These are phyloP conservation scores for Naematelia aurantialba DNA, from an alignment of 768 basidiomycete genomes.

Conservation along the genomic window DNA sequence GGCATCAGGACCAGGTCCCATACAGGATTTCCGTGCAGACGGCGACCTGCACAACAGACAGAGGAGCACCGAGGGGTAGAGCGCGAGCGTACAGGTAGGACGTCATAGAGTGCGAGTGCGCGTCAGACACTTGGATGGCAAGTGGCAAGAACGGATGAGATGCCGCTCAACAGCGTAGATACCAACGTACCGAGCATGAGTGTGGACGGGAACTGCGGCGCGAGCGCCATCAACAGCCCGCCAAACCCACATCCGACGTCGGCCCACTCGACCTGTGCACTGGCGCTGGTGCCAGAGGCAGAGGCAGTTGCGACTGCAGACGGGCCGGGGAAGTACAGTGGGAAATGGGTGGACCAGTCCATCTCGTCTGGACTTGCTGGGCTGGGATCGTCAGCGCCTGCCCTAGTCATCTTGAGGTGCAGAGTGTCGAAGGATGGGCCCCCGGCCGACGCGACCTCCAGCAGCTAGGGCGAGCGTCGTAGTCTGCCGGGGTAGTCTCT, in stretches of 20 bases:
- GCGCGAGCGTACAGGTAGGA: too few species aligned
- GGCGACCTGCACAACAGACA: too few species aligned
- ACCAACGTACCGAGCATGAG: conserved; percentile 77
- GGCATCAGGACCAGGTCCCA: background rate
- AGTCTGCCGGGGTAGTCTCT: too few species aligned
- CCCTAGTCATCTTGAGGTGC: background rate
- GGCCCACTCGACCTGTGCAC: conserved; percentile 77
- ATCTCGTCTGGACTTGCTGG: conserved; percentile 70
- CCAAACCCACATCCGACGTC: conserved; percentile 99
- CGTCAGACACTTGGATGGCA: background rate
- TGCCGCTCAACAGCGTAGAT: background rate
- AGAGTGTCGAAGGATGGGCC: too few species aligned
- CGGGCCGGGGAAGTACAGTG: too few species aligned
- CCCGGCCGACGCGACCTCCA: too few species aligned
- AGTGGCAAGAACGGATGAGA: background rate
- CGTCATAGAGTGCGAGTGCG: background rate
- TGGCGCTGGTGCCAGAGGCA: conserved; percentile 8
- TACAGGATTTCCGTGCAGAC: too few species aligned
- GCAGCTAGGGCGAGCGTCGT: too few species aligned
- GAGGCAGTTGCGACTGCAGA: too few species aligned
- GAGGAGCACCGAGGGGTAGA: too few species aligned
- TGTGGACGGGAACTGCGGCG: conserved; percentile 83
- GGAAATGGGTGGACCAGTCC: conserved; percentile 81
- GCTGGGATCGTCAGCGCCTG: conserved; percentile 29
- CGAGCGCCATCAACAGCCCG: conserved; percentile 80